A percentile compares a stretch with the other conserved stretches of the same genome.
These are phyloP conservation scores for Sinapis alba DNA, from an alignment of 441 rosid genomes.

Conservation along the genomic window DNA sequence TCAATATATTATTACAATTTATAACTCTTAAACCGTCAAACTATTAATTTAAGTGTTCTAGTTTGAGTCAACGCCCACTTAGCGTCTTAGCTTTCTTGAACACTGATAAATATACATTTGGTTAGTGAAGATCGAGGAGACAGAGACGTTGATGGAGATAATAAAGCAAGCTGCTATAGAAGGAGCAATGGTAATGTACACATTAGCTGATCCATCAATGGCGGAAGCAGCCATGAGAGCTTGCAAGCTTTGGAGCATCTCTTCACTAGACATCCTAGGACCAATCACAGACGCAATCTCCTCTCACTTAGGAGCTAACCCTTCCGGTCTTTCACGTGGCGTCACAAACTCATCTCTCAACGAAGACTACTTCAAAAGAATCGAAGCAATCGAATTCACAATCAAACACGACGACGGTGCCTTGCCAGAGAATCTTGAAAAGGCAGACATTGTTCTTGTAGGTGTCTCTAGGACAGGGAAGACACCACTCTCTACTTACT, in stretches of 20 bases:
- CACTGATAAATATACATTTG: too few relatives aligned
- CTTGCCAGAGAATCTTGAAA: slow-evolving; percentile 68
- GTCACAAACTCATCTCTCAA: slow-evolving; percentile 55
- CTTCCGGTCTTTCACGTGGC: slow-evolving; percentile 86
- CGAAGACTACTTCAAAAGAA: slow-evolving; percentile 73
- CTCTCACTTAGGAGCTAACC: slow-evolving; percentile 75
- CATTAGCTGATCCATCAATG: slow-evolving; percentile 83
- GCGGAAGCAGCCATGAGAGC: slow-evolving; percentile 74
- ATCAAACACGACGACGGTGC: slow-evolving; percentile 95
- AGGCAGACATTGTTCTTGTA: slow-evolving; percentile 74
- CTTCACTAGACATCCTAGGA: slow-evolving; percentile 74
- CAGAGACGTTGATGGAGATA: slow-evolving; percentile 66
- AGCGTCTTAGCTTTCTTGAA: too few relatives aligned
- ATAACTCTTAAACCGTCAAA: too few relatives aligned
- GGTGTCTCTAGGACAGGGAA: slow-evolving; percentile 92
- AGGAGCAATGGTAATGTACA: slow-evolving; percentile 74
- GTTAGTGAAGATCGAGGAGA: slow-evolving; percentile 88
- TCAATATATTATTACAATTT: too few relatives aligned
- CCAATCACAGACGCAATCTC: slow-evolving; percentile 87
- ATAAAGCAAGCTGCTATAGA: slow-evolving; percentile 86
- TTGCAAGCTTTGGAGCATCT: slow-evolving; percentile 68
- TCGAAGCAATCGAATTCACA: slow-evolving; percentile 87
- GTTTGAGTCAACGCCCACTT: too few relatives aligned
- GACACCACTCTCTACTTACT: slow-evolving; percentile 80
- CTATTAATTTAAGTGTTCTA: too few relatives aligned